A percentile compares a stretch with the other conserved stretches of the same genome.
These are phyloP conservation scores for Colletotrichum gloeosporioides DNA, from an alignment of 2,329 filamentous ascomycete genomes.

Conservation along the genomic window DNA sequence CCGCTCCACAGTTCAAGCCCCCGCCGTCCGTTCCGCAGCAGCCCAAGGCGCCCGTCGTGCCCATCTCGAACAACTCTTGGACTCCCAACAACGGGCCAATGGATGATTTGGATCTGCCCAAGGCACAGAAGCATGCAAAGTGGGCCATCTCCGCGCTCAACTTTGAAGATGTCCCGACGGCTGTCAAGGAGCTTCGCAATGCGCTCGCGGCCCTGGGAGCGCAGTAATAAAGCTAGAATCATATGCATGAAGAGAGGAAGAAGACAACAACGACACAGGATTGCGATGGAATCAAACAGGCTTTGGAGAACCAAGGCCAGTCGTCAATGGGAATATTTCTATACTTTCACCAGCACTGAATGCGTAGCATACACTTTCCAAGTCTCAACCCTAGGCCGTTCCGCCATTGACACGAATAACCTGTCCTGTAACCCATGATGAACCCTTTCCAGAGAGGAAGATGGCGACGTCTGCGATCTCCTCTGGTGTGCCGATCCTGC, in stretches of 20 bases:
- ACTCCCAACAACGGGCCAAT: slow-evolving; percentile 1
- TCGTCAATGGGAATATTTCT: background rate
- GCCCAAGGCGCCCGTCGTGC: background rate
- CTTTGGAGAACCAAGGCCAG: background rate
- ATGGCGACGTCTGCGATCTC: slow-evolving; percentile 48
- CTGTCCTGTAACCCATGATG: slow-evolving; percentile 50
- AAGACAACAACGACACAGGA: background rate
- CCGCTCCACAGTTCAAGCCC: slow-evolving; percentile 27
- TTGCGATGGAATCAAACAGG: background rate
- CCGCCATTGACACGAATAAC: slow-evolving; percentile 43
- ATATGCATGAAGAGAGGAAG: background rate
- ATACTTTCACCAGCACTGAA: background rate
- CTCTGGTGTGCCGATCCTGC: slow-evolving; percentile 28
- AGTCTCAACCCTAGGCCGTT: slow-evolving; percentile 16
- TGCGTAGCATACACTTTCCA: background rate
- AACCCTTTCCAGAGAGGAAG: slow-evolving; percentile 33
- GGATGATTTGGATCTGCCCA: slow-evolving; percentile 65
- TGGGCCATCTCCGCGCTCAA: slow-evolving; percentile 97
- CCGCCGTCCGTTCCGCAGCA: slow-evolving; percentile 13
- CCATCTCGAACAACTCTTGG: slow-evolving; percentile 23
- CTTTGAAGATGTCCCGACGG: slow-evolving; percentile 93
- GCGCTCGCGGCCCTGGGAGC: slow-evolving; percentile 77
- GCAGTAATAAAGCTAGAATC: slow-evolving; percentile 8
- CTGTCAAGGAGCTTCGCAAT: slow-evolving; percentile 80
- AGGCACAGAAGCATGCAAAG: slow-evolving; percentile 93